Conservation (phyloP, 2,329 filamentous ascomycete genomes). For the Penicillium sp. region DNA sequence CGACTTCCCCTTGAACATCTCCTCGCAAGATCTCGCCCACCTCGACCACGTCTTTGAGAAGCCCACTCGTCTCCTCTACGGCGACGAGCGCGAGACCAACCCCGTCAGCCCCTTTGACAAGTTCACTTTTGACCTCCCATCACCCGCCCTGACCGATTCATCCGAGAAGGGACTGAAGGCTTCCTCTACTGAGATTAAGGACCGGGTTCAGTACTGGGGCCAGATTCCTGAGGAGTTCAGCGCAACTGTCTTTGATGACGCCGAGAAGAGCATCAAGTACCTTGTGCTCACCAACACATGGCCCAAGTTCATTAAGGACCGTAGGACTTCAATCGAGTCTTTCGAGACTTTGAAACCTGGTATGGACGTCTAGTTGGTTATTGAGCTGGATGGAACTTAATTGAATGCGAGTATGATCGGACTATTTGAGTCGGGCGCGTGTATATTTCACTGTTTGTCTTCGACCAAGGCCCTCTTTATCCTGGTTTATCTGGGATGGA, state of each 20-base stretch:
- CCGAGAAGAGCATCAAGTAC: slow-evolving; percentile 64
- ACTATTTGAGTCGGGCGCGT: background rate
- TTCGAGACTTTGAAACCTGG: slow-evolving; percentile 10
- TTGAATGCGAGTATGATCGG: background rate
- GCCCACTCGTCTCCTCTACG: slow-evolving; percentile 46
- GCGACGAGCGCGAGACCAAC: slow-evolving; percentile 34
- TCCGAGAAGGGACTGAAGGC: slow-evolving; percentile 21
- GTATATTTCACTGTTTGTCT: background rate
- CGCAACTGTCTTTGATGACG: slow-evolving; percentile 58
- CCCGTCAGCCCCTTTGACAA: slow-evolving; percentile 41
- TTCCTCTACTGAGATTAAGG: slow-evolving; percentile 20
- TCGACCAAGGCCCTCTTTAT: background rate
- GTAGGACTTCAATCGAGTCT: slow-evolving; percentile 20
- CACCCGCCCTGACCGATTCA: background rate
- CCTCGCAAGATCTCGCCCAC: slow-evolving; percentile 55
- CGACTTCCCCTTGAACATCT: slow-evolving; percentile 68
- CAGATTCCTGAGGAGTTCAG: slow-evolving; percentile 50
- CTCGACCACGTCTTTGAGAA: slow-evolving; percentile 60
- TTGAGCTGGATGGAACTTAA: background rate
- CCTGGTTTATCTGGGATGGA: background rate
- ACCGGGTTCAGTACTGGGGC: slow-evolving; percentile 34
- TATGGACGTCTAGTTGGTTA: background rate
- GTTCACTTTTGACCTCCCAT: background rate
- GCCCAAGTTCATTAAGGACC: slow-evolving; percentile 45
- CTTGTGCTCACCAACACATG: slow-evolving; percentile 69